Percentiles rank a stretch among this genome's conserved stretches.
Conservation (phyloP, 192 early-diverging fungal genomes). For the Coemansia sp. region DNA sequence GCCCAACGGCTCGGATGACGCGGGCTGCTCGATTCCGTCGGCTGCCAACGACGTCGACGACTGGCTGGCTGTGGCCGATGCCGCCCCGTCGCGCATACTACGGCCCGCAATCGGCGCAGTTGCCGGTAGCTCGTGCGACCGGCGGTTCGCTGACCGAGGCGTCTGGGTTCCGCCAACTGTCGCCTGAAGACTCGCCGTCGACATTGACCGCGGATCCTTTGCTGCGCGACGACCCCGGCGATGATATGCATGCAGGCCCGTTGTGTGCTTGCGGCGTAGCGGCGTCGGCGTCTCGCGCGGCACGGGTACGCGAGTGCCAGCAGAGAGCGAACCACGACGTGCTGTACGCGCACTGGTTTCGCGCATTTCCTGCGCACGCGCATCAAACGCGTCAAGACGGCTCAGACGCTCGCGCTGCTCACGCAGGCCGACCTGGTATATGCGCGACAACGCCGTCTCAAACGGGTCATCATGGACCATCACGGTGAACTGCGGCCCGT, state of each 20-base stretch:
- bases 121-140: not conserved
- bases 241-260: not conserved
- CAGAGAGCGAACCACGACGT: no score
- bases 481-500: conserved; percentile 39
- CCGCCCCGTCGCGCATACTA: not conserved
- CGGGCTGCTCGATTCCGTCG: conserved; percentile 7
- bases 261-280: not conserved
- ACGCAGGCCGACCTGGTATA: conserved; percentile 48
- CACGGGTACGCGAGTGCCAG: no score
- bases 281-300: no score
- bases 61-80: conserved; percentile 30
- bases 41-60: conserved; percentile 16
- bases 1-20: conserved; percentile 18
- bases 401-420: conserved; percentile 55
- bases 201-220: conserved; percentile 3
- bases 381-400: conserved; percentile 48
- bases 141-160: not conserved
- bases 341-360: not conserved
- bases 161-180: not conserved
- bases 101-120: not conserved
- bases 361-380: conserved; percentile 44
- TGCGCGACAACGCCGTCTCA: conserved; percentile 53
- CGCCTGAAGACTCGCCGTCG: not conserved
- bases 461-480: conserved; percentile 57
- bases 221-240: not conserved